phyloP scores from a whole-genome alignment of 331 rosid species.

The Telfairia occidentalis region DNA sequence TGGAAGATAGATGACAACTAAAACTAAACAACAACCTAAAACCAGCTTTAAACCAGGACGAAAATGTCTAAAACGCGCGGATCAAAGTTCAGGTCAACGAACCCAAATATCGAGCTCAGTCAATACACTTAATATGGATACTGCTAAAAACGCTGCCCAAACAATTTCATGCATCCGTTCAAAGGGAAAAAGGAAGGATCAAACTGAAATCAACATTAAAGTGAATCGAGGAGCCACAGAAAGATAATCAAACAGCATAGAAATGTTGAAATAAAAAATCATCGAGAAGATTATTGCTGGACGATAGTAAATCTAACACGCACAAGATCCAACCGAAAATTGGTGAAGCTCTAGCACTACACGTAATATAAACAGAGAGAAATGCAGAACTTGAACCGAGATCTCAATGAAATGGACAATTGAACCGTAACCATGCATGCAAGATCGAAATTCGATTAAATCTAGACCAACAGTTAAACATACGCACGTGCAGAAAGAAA shows the following conservation, averaged over 20 bases:
- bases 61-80: neutral
- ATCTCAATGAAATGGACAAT: neutral
- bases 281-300: neutral
- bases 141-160: neutral
- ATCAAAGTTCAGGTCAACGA: neutral
- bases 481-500: constrained; percentile 13
- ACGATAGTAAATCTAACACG: neutral
- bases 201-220: neutral
- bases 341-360: neutral
- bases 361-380: neutral
- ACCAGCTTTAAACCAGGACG: neutral
- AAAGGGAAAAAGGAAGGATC: neutral
- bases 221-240: neutral
- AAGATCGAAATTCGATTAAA: constrained; percentile 2
- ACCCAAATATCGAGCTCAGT: neutral
- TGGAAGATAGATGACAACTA: neutral
- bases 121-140: neutral
- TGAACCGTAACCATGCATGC: neutral
- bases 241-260: neutral
- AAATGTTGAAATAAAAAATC: neutral
- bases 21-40: neutral
- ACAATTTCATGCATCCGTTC: neutral
- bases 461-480: neutral
- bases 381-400: neutral
- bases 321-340: neutral